Conservation (phyloP, 1,139 yeast species). For the Schizosaccharomyces versatilis region DNA sequence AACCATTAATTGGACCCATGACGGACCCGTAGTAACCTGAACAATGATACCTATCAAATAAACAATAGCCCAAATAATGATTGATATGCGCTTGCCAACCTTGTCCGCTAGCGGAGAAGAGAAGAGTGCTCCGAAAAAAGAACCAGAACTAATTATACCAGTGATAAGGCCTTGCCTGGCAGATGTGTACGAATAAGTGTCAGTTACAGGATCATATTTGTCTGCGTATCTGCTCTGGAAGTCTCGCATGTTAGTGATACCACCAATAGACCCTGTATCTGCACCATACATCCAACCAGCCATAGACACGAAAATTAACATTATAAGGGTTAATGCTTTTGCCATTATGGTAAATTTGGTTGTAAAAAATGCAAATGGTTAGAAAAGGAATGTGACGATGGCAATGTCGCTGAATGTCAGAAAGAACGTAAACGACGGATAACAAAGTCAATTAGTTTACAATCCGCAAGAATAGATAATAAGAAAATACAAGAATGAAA, state of each 20-base stretch:
- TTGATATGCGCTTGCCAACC: conserved; percentile 31
- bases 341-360: neutral
- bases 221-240: conserved; percentile 33
- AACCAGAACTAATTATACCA: conserved; percentile 34
- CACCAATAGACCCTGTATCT: conserved; percentile 64
- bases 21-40: conserved; percentile 29
- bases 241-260: conserved; percentile 50
- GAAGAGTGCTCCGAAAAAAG: conserved; percentile 30
- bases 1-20: conserved; percentile 29
- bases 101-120: conserved; percentile 31
- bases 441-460: no score
- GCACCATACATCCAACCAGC: conserved; percentile 32
- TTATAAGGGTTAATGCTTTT: neutral
- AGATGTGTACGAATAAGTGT: neutral
- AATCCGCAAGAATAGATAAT: no score
- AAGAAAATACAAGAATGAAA: no score
- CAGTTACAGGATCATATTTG: neutral
- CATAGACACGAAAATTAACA: conserved; percentile 2
- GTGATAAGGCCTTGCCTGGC: conserved; percentile 25
- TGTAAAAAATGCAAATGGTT: neutral
- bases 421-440: no score
- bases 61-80: conserved; percentile 25
- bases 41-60: conserved; percentile 31
- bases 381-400: neutral
- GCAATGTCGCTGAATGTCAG: no score